Evolutionary conservation across 2,329 filamentous ascomycete genomes (phyloP).

Genomic region (Corynespora cassiicola): DNA sequence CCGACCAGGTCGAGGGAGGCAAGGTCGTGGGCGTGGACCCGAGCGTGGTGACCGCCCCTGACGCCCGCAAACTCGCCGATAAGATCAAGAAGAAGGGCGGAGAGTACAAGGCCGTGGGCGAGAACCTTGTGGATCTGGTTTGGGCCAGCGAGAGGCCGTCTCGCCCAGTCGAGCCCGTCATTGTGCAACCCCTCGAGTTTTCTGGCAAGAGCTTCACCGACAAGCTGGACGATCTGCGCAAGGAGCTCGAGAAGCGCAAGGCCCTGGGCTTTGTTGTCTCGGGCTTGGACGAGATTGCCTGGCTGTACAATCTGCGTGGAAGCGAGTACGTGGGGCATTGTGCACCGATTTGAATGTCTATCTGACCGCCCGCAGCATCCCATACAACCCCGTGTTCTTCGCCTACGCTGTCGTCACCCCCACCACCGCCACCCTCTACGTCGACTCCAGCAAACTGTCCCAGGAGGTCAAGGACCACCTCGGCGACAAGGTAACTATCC

Average conservation of each 20-base stretch:
- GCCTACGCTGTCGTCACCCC: conserved; percentile 90
- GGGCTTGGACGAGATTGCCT: conserved; percentile 95
- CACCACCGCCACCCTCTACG: conserved; percentile 77
- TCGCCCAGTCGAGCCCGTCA: conserved; percentile 77
- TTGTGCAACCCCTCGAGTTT: conserved; percentile 73
- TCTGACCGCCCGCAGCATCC: conserved; percentile 64
- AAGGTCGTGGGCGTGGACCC: conserved; percentile 93
- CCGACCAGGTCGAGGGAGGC: conserved; percentile 82
- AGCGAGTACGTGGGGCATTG: conserved; percentile 66
- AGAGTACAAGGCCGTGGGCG: conserved; percentile 74
- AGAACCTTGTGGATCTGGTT: conserved; percentile 90
- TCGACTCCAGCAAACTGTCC: conserved; percentile 80
- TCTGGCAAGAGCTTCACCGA: conserved; percentile 81
- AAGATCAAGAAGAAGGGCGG: conserved; percentile 89
- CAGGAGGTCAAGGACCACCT: conserved; percentile 74
- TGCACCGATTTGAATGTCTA: not conserved
- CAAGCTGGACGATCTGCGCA: conserved; percentile 87
- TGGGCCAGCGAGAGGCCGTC: conserved; percentile 79
- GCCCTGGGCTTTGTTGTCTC: conserved; percentile 87
- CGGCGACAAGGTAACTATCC: conserved; percentile 71
- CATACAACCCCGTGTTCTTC: conserved; percentile 98
- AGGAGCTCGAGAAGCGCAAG: conserved; percentile 90
- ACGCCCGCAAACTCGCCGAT: conserved; percentile 78
- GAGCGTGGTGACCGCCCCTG: conserved; percentile 78
- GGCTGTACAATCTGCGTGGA: conserved; percentile 97